A percentile compares a stretch with the other conserved stretches of the same genome.
These are phyloP conservation scores for Themeda triandra DNA, from an alignment of 176 grass and related monocot genomes.

Conservation along the genomic window DNA sequence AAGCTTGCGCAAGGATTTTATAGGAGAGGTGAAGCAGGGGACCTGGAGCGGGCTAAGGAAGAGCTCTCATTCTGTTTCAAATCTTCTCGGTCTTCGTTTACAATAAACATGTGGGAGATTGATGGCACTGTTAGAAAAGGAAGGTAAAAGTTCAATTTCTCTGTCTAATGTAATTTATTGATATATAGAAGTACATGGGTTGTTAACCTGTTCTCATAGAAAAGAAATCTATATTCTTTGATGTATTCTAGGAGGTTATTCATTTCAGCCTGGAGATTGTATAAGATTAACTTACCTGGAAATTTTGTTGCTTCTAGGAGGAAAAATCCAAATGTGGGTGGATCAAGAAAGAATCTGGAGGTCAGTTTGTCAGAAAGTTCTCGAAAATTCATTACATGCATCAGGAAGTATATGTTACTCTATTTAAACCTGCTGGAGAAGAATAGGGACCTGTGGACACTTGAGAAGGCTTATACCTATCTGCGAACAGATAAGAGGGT, in stretches of 20 bases:
- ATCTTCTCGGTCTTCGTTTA: constrained; percentile 93
- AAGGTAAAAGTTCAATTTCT: constrained; percentile 51
- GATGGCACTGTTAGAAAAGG: constrained; percentile 89
- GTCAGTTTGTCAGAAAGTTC: constrained; percentile 99
- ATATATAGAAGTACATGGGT: neutral
- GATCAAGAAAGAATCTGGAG: constrained; percentile 83
- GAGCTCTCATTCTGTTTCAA: constrained; percentile 99
- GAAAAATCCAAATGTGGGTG: constrained; percentile 85
- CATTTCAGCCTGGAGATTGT: neutral
- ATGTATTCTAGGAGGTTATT: neutral
- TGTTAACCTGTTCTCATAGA: neutral
- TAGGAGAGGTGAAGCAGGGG: constrained; percentile 72
- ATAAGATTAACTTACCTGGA: constrained; percentile 19
- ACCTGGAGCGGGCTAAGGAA: constrained; percentile 80
- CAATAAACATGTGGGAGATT: constrained; percentile 98
- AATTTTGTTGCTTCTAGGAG: constrained; percentile 44
- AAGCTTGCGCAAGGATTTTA: constrained; percentile 90
- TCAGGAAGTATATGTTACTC: constrained; percentile 88
- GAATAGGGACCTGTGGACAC: constrained; percentile 74
- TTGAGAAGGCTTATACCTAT: constrained; percentile 86
- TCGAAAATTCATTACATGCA: constrained; percentile 92
- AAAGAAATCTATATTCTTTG: neutral
- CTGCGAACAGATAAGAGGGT: constrained; percentile 90
- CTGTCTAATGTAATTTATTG: neutral
- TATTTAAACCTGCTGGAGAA: constrained; percentile 92